Conservation (phyloP, 129 eudicot genomes). For the Arctium lappa region DNA sequence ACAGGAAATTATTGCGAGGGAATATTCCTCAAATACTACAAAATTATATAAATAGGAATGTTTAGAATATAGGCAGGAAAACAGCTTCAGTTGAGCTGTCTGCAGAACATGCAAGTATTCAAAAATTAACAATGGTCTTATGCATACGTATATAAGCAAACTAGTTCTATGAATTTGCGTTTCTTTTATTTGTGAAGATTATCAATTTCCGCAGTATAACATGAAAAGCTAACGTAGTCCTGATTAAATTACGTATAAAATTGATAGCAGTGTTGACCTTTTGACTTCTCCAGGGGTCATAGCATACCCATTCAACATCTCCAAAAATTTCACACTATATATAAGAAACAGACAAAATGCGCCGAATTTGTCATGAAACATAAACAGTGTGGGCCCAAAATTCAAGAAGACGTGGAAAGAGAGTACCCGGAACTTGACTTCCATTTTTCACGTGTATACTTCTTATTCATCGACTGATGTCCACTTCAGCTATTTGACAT, state of each 20-base stretch:
- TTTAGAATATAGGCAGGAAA: conserved; percentile 9
- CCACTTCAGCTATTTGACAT: conserved; percentile 1
- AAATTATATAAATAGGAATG: not conserved
- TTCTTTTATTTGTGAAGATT: not conserved
- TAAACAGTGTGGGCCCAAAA: not conserved
- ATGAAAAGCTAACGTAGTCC: conserved; percentile 8
- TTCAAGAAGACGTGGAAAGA: conserved; percentile 14
- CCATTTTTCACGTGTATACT: not conserved
- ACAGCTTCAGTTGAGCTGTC: conserved; percentile 13
- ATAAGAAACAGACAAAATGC: not conserved
- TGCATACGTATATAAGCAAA: conserved; percentile 11
- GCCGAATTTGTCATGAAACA: not conserved
- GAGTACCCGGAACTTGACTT: not conserved
- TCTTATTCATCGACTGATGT: not conserved
- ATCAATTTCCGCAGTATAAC: conserved; percentile 9
- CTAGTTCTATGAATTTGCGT: conserved; percentile 11
- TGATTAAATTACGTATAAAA: conserved; percentile 1
- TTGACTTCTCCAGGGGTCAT: not conserved
- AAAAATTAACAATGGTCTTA: not conserved
- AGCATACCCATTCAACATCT: not conserved
- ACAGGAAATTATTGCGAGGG: not conserved
- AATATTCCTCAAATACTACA: not conserved
- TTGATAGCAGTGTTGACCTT: not conserved
- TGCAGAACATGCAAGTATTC: conserved; percentile 13
- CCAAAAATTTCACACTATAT: not conserved